Percentiles rank a stretch among this genome's conserved stretches.
Conservation (phyloP, 1,139 yeast genomes). For the Pichia sp. region DNA sequence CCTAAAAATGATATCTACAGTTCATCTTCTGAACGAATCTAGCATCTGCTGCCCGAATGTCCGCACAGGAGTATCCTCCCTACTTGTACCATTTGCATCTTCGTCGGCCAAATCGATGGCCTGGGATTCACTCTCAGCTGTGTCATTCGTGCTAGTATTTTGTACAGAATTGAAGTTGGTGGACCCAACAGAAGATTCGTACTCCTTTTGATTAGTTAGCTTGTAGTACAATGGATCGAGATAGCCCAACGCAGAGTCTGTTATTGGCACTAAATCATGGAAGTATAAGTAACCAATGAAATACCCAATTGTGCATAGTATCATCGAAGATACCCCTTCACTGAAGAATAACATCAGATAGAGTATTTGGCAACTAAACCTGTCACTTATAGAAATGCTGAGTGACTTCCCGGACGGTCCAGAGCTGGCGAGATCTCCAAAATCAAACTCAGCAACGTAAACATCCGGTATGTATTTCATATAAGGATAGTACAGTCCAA, state of each 20-base stretch:
- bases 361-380: slow-evolving; percentile 51
- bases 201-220: slow-evolving; percentile 18
- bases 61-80: slow-evolving; percentile 50
- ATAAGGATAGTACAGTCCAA: slow-evolving; percentile 57
- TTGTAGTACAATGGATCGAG: slow-evolving; percentile 20
- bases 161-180: slow-evolving; percentile 1
- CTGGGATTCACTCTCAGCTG: not conserved
- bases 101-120: slow-evolving; percentile 7
- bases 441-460: slow-evolving; percentile 50
- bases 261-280: slow-evolving; percentile 58
- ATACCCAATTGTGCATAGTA: slow-evolving; percentile 55
- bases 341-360: slow-evolving; percentile 49
- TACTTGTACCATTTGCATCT: slow-evolving; percentile 32
- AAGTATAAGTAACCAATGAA: slow-evolving; percentile 53
- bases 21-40: slow-evolving; percentile 47
- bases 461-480: slow-evolving; percentile 55
- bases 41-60: slow-evolving; percentile 55
- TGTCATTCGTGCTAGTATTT: slow-evolving; percentile 17
- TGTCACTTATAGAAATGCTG: slow-evolving; percentile 49
- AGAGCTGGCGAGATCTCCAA: slow-evolving; percentile 30
- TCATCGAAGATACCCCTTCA: slow-evolving; percentile 47
- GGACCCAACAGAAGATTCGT: slow-evolving; percentile 30
- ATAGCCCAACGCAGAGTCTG: slow-evolving; percentile 50
- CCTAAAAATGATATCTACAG: not conserved
- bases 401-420: slow-evolving; percentile 21